Percentiles rank a stretch among this genome's conserved stretches.
phyloP scores from a whole-genome alignment of 75 land plant species.

The Adiantum capillusveneris region DNA sequence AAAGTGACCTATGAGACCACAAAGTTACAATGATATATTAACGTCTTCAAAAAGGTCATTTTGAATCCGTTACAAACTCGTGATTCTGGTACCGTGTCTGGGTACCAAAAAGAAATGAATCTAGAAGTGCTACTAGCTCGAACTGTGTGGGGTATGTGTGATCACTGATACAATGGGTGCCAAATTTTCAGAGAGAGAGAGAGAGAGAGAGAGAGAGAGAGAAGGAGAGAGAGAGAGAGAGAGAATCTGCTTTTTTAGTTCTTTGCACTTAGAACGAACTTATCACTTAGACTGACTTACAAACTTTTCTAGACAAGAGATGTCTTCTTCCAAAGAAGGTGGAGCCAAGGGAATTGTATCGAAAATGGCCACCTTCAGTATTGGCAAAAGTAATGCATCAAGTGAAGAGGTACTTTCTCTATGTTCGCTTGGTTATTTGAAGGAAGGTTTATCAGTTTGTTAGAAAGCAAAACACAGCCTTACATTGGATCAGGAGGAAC shows the following conservation, averaged over 20 bases:
- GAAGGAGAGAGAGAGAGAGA: conserved; percentile 6
- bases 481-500: not conserved
- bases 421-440: not conserved
- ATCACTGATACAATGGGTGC: too few relatives aligned
- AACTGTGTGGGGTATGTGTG: too few relatives aligned
- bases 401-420: not conserved
- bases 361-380: not conserved
- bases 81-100: too few relatives aligned
- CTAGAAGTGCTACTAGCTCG: too few relatives aligned
- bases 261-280: too few relatives aligned
- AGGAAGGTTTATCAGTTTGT: not conserved
- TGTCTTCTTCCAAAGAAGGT: conserved; percentile 2
- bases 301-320: not conserved
- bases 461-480: not conserved
- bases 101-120: not conserved
- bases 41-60: too few relatives aligned
- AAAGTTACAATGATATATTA: too few relatives aligned
- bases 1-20: too few relatives aligned
- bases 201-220: conserved; percentile 8
- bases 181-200: conserved; percentile 8
- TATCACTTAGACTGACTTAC: too few relatives aligned
- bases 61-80: too few relatives aligned
- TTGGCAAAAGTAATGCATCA: not conserved
- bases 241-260: not conserved
- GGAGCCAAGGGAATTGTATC: not conserved